These are phyloP conservation scores for Solanum pennellii DNA, from an alignment of 257 asterid species.

Conservation along the genomic window DNA sequence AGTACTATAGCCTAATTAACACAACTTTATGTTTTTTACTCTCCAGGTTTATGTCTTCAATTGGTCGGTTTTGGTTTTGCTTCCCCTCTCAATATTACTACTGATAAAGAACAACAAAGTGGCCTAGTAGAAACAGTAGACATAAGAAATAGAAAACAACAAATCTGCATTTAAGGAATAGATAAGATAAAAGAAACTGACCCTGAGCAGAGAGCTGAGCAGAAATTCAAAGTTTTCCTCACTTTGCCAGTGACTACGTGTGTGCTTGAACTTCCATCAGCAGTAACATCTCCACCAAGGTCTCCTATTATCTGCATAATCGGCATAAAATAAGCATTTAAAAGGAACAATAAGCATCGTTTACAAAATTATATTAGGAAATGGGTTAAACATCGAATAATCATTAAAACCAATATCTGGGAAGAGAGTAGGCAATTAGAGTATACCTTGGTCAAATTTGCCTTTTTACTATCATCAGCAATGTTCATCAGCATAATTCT, in stretches of 20 bases:
- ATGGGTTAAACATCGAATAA: background rate
- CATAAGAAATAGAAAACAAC: background rate
- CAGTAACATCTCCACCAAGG: conserved; percentile 79
- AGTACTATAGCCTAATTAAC: background rate
- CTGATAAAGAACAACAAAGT: background rate
- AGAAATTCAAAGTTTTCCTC: conserved; percentile 71
- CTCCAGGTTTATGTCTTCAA: background rate
- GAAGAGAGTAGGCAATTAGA: background rate
- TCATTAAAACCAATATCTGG: background rate
- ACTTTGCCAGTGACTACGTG: conserved; percentile 81
- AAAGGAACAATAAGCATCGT: background rate
- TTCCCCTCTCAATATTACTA: background rate
- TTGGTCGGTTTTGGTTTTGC: background rate
- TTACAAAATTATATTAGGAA: background rate
- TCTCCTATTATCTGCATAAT: conserved; percentile 55
- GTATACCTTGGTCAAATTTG: conserved; percentile 61
- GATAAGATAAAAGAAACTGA: conserved; percentile 19
- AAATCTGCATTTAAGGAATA: background rate
- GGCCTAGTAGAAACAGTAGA: background rate
- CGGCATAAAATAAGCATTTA: conserved; percentile 1
- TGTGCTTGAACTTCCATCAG: conserved; percentile 65
- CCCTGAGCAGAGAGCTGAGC: conserved; percentile 96
- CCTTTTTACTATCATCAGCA: conserved; percentile 69
- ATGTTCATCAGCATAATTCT: conserved; percentile 81
- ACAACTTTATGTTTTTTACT: background rate